phyloP scores from a whole-genome alignment of 805 yeast genomes.

The Hanseniaspora hatyaiensis region DNA sequence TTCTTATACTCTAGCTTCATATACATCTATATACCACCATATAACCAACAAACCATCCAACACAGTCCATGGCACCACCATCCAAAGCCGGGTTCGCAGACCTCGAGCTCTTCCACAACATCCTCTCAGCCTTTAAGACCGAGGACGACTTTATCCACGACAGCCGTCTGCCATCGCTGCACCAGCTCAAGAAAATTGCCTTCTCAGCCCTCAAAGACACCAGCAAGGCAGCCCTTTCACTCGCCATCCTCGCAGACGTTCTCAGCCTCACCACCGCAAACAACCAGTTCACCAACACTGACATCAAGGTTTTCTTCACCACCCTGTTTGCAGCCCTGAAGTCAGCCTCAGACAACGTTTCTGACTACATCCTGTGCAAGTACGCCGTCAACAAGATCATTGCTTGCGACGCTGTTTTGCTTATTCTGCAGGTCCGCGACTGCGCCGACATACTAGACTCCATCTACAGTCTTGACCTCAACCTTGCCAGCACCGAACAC shows the following conservation, averaged over 20 bases:
- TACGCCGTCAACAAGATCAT: conserved; percentile 1
- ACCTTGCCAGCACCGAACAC: not conserved
- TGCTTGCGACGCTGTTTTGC: conserved; percentile 13
- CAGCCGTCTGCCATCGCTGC: not conserved
- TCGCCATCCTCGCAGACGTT: conserved; percentile 7
- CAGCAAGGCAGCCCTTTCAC: not conserved
- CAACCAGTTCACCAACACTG: conserved; percentile 6
- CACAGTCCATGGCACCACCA: too few species aligned
- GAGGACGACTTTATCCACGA: too few species aligned
- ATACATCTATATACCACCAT: too few species aligned
- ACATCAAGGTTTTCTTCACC: conserved; percentile 1
- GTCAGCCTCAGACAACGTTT: not conserved
- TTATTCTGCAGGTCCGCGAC: conserved; percentile 2
- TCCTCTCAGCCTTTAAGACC: too few species aligned
- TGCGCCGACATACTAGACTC: not conserved
- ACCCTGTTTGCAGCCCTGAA: not conserved
- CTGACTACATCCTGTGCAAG: not conserved
- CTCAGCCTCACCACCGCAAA: not conserved
- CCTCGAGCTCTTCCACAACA: not conserved
- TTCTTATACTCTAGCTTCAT: too few species aligned
- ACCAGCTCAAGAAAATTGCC: conserved; percentile 7
- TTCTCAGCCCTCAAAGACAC: not conserved
- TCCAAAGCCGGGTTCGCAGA: not conserved
- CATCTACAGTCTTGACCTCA: not conserved
- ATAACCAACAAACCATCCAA: too few species aligned